Evolutionary conservation across 805 yeast species (phyloP).

Genomic region (Kodamaea sagamina): DNA sequence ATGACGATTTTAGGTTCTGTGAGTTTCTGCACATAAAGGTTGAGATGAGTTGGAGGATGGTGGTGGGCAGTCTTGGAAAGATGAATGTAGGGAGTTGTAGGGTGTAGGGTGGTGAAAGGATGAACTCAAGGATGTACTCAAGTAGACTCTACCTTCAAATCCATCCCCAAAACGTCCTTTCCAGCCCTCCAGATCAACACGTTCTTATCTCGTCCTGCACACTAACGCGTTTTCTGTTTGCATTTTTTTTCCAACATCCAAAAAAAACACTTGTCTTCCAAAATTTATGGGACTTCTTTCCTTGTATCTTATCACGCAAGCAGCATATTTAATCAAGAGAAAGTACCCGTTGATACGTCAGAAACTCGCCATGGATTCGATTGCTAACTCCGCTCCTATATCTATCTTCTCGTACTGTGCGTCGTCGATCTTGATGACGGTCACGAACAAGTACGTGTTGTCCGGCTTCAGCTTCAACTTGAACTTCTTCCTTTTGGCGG

Average conservation of each 20-base stretch:
- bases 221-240: conserved; percentile 8
- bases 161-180: not conserved
- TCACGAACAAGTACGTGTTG: conserved; percentile 93
- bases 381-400: conserved; percentile 59
- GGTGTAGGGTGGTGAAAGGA: no score
- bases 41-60: no score
- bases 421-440: conserved; percentile 96
- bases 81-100: no score
- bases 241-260: conserved; percentile 4
- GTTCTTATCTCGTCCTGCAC: conserved; percentile 11
- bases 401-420: conserved; percentile 84
- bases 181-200: not conserved
- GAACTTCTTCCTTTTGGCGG: conserved; percentile 86
- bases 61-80: no score
- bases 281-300: conserved; percentile 42
- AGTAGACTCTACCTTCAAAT: not conserved
- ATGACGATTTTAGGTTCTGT: no score
- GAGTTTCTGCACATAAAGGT: no score
- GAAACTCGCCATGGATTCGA: conserved; percentile 34
- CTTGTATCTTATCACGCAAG: conserved; percentile 40
- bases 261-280: conserved; percentile 10
- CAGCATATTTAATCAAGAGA: conserved; percentile 30
- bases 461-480: conserved; percentile 69
- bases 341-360: conserved; percentile 18
- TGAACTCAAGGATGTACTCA: not conserved